Evolutionary conservation across 1,284 basidiomycete genomes (phyloP).

Genomic region (Puccinia coronata): DNA sequence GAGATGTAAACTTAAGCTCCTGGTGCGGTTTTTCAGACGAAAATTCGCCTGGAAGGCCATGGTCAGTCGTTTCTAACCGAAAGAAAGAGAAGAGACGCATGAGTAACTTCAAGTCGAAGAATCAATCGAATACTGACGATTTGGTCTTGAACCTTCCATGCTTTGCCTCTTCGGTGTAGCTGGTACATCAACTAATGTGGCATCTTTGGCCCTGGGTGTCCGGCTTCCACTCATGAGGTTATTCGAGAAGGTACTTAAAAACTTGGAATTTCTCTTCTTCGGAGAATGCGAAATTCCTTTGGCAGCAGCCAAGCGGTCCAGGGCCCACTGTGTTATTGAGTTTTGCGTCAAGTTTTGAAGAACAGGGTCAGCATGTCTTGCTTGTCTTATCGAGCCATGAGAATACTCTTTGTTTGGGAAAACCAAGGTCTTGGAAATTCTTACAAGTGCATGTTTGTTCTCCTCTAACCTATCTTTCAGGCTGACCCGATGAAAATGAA

Average conservation of each 20-base stretch:
- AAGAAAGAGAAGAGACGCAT: background rate
- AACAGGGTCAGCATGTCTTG: background rate
- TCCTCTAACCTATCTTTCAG: slow-evolving; percentile 25
- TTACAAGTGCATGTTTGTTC: slow-evolving; percentile 34
- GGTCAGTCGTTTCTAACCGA: background rate
- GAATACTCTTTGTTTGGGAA: no score
- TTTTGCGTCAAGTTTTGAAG: background rate
- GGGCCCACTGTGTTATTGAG: slow-evolving; percentile 42
- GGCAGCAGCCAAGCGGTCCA: slow-evolving; percentile 51
- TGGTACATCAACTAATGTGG: slow-evolving; percentile 20
- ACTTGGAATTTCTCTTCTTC: slow-evolving; percentile 31
- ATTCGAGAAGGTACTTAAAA: background rate
- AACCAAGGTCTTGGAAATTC: background rate
- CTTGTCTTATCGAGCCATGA: background rate
- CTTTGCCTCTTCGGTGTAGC: background rate
- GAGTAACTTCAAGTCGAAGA: background rate
- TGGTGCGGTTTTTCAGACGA: background rate
- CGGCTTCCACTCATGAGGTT: background rate
- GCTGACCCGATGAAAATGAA: slow-evolving; percentile 31
- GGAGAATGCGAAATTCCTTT: slow-evolving; percentile 33
- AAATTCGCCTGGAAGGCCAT: background rate
- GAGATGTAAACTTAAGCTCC: slow-evolving; percentile 42
- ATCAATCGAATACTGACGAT: background rate
- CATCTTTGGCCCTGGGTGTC: background rate
- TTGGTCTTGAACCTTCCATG: background rate